Evolutionary conservation across 768 basidiomycete genomes (phyloP), one percentile per base, ranked within the genome.

Genomic region (Amanita pallidorosea): DNA sequence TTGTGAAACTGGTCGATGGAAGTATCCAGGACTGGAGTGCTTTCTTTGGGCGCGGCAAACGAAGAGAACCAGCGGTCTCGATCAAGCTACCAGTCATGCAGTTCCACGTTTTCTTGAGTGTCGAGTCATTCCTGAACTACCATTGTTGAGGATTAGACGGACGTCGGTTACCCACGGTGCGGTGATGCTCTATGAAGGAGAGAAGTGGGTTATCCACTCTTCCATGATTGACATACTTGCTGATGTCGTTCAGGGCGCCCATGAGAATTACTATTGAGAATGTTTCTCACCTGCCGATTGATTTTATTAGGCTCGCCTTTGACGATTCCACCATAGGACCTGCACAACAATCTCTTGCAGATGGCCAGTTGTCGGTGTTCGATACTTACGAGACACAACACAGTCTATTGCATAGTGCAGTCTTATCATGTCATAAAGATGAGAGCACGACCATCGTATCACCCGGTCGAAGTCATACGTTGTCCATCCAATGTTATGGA

Each of bases 101-200:
- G 17, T n/a, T 8, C 9, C 22, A 20, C 72, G 68, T 55, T 94
- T 86, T 60, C 62, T 94, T 59, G 81, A 93, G 60, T 94, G 85
- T 64, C 71, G 75, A 34, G 89, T 97, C 17, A 80, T 95, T 17
- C 83, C 85, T 1, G 84, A 90, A 58, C 89, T 93, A 60, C 96
- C 96, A 7, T 65, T 93, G 29, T 69, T 98, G 49, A 80, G 90
- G 54, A 85, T 99, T 62, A 76, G 88, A 50, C 73, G 88, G 61
- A 88, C 85, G 13, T 90, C 88, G n/a, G 68, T 96, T 18, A 94
- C 88, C 1, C 92, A 96, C 57, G 92, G 91, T 1, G 91, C 94
- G 0, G 70, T 97, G 22, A 95, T 96, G 90, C 70, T 98, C 46
- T 97, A 95, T 60, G 80, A 95, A 44, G 96, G 96, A 31, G 96